Base-by-base conservation (phyloP, 2,329 filamentous ascomycete genomes). In the Cladophialophora psammophila region DNA sequence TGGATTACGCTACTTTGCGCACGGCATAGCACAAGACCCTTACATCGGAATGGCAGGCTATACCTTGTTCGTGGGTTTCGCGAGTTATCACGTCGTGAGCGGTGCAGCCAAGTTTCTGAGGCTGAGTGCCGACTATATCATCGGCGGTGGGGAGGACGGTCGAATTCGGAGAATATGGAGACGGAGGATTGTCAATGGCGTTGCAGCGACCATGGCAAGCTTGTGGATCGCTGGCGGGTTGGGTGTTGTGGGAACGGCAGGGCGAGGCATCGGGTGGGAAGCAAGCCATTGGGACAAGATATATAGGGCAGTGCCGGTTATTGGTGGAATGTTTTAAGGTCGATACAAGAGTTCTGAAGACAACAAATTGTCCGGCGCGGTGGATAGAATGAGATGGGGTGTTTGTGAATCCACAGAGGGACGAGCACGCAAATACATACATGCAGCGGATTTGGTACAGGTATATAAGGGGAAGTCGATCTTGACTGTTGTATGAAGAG, bases 201-300 rank as follows among this genome's bases (percentile, higher is more conserved):
- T 88, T 61, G 86, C 86, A 0, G 82, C 84, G 0, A 78, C 84
- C 0, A 77, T 90, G 2, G 84, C 88, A 7, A 85, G 80, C 0
- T 63, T 93, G n/a, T 97, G 94, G 94, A 87, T 94, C 60, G 88
- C 89, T 0, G 94, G 94, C 3, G 90, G 91, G 0, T 78, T 97
- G 38, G 92, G 91, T 0, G 83, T 97, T 15, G 88, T 97, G 8
- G 93, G 90, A 2, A 84, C 86, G 69, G 91, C 86, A 1, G 93
- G 93, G 0, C 78, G 82, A 68, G 88, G 87, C 1, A 81, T 85
- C 3, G 93, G 93, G 0, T 97, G 93, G 93, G 84, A 96, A 63
- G 92, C 88, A 1, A 90, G 84, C 72, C 84, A 91, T 58, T 97
- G 94, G 78, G 91, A 97, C 80, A 85, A 88, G 58, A 82, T 97